These are phyloP conservation scores for Aureobasidium sp. DNA, from an alignment of 2,329 filamentous ascomycete species.

Conservation along the genomic window DNA sequence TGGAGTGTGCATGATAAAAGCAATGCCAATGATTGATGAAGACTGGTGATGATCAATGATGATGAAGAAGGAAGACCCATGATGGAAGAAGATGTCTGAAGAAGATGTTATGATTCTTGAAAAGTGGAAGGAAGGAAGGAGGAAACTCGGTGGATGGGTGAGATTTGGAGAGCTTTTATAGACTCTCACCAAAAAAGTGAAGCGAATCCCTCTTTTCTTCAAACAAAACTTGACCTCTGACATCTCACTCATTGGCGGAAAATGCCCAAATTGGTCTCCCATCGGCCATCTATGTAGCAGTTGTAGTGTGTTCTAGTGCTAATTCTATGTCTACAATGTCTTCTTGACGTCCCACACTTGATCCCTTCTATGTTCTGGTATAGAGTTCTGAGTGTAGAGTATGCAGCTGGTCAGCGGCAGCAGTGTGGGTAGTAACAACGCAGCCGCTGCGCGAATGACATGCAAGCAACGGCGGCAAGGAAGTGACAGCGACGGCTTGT, in stretches of 20 bases:
- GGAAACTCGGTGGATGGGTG: not conserved
- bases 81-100: not conserved
- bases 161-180: not conserved
- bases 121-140: not conserved
- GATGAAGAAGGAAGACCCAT: not conserved
- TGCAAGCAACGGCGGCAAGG: not conserved
- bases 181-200: not conserved
- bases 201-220: not conserved
- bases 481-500: not conserved
- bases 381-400: not conserved
- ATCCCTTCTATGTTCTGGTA: not conserved
- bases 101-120: not conserved
- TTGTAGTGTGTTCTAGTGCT: not conserved
- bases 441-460: not conserved
- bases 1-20: not conserved
- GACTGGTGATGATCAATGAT: not conserved
- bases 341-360: not conserved
- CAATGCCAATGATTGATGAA: conserved; percentile 2
- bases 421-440: not conserved
- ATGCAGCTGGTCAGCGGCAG: not conserved
- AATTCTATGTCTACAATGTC: not conserved
- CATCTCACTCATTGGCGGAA: not conserved
- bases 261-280: too few species aligned
- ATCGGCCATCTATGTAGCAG: not conserved
- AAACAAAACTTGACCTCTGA: not conserved